phyloP scores from a whole-genome alignment of 352 stramenopile genomes.

The Phytophthora kernoviae region DNA sequence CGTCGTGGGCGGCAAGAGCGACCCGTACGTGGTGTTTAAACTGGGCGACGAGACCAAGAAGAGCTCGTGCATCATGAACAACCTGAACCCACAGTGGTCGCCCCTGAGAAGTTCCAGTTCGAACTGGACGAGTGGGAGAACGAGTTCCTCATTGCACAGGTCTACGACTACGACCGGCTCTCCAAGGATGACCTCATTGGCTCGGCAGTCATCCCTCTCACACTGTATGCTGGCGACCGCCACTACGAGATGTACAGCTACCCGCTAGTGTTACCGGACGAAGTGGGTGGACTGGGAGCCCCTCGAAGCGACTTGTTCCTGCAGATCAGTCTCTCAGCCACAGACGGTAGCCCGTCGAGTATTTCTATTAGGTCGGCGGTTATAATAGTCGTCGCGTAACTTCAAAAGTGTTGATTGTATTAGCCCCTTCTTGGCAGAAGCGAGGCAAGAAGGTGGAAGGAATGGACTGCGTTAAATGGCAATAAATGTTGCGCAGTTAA shows the following conservation, averaged over 20 bases:
- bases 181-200: slow-evolving; percentile 76
- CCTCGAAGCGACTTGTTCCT: slow-evolving; percentile 65
- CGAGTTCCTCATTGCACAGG: slow-evolving; percentile 67
- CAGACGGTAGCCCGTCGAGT: slow-evolving; percentile 56
- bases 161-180: slow-evolving; percentile 77
- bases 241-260: slow-evolving; percentile 76
- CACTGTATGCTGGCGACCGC: slow-evolving; percentile 59
- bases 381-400: no score
- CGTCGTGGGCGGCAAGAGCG: slow-evolving; percentile 68
- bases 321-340: slow-evolving; percentile 63
- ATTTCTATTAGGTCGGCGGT: slow-evolving; percentile 37
- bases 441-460: slow-evolving; percentile 2
- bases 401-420: slow-evolving; percentile 25
- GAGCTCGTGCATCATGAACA: slow-evolving; percentile 69
- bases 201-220: slow-evolving; percentile 66
- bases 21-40: slow-evolving; percentile 76
- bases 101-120: slow-evolving; percentile 82
- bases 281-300: slow-evolving; percentile 44
- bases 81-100: slow-evolving; percentile 72
- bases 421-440: slow-evolving; percentile 6
- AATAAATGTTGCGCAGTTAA: neutral
- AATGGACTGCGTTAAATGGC: neutral
- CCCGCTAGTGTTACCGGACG: slow-evolving; percentile 66
- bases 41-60: slow-evolving; percentile 53
- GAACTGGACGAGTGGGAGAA: slow-evolving; percentile 61